Evolutionary conservation across 1,139 yeast species (phyloP).

Genomic region (Nakaseomyces kungkrabaensis): DNA sequence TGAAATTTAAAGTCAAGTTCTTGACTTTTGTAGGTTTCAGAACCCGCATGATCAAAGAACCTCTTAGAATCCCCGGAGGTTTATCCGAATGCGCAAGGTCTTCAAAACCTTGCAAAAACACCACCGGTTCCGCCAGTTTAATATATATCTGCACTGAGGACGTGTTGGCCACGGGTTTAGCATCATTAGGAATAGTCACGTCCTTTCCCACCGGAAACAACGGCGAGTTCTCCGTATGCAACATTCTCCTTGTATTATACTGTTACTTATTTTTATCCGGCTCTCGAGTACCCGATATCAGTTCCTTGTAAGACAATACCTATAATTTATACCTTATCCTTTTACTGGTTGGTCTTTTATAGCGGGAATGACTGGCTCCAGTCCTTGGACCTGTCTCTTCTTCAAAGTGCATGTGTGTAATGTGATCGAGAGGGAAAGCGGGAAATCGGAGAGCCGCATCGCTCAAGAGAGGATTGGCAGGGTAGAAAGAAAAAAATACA

Average conservation of each 20-base stretch:
- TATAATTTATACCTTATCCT: neutral
- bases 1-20: slow-evolving; percentile 52
- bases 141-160: slow-evolving; percentile 30
- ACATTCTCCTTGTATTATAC: neutral
- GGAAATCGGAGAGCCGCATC: neutral
- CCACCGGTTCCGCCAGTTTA: slow-evolving; percentile 60
- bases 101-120: slow-evolving; percentile 77
- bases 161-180: slow-evolving; percentile 30
- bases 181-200: slow-evolving; percentile 26
- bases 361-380: too few species aligned
- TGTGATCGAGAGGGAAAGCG: neutral
- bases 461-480: neutral
- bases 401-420: neutral
- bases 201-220: slow-evolving; percentile 32
- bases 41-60: slow-evolving; percentile 63
- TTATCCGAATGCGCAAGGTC: slow-evolving; percentile 49
- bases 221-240: slow-evolving; percentile 16
- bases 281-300: too few species aligned
- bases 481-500: too few species aligned
- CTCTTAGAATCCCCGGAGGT: slow-evolving; percentile 79
- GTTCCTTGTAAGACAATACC: too few species aligned
- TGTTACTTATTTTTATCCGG: neutral
- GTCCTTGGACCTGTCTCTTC: too few species aligned
- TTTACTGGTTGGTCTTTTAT: too few species aligned
- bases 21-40: slow-evolving; percentile 70